These are phyloP conservation scores for Monosporascus sp. DNA, from an alignment of 2,329 filamentous ascomycete genomes.

Conservation along the genomic window DNA sequence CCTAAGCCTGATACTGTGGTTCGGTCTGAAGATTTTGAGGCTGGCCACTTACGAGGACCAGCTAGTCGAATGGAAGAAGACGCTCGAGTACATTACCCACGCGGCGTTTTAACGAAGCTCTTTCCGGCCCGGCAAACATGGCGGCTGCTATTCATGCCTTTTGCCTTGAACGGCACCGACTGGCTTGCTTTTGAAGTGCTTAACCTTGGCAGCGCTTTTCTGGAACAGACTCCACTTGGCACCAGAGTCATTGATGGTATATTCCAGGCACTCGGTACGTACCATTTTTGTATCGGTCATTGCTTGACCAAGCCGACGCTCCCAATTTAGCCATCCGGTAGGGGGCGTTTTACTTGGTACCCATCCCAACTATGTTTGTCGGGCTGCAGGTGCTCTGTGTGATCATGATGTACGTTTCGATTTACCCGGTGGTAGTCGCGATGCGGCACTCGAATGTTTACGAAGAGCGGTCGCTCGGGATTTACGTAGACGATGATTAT, in stretches of 20 bases:
- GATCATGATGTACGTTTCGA: slow-evolving; percentile 46
- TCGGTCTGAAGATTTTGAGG: slow-evolving; percentile 36
- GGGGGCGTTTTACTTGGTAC: slow-evolving; percentile 61
- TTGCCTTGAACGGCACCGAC: slow-evolving; percentile 56
- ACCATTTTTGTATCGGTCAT: slow-evolving; percentile 3
- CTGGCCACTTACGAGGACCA: slow-evolving; percentile 31
- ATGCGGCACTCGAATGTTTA: slow-evolving; percentile 58
- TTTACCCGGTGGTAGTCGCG: slow-evolving; percentile 44
- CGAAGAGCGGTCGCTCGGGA: slow-evolving; percentile 52
- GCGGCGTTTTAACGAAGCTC: slow-evolving; percentile 57
- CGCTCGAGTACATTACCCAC: slow-evolving; percentile 52
- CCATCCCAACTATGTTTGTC: slow-evolving; percentile 47
- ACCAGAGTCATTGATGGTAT: slow-evolving; percentile 58
- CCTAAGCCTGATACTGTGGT: slow-evolving; percentile 55
- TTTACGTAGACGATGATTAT: slow-evolving; percentile 29
- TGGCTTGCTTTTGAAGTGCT: slow-evolving; percentile 63
- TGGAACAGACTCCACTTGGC: slow-evolving; percentile 45
- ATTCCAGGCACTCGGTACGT: slow-evolving; percentile 55
- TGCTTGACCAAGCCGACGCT: slow-evolving; percentile 4
- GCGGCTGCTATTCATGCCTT: slow-evolving; percentile 58
- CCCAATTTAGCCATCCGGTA: slow-evolving; percentile 49
- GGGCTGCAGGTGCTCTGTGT: slow-evolving; percentile 44
- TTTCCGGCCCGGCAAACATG: slow-evolving; percentile 61
- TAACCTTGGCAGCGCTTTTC: slow-evolving; percentile 54
- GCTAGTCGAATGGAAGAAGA: slow-evolving; percentile 39